Base-by-base conservation (phyloP, 257 asterid genomes). In the Henckelia pumila region DNA sequence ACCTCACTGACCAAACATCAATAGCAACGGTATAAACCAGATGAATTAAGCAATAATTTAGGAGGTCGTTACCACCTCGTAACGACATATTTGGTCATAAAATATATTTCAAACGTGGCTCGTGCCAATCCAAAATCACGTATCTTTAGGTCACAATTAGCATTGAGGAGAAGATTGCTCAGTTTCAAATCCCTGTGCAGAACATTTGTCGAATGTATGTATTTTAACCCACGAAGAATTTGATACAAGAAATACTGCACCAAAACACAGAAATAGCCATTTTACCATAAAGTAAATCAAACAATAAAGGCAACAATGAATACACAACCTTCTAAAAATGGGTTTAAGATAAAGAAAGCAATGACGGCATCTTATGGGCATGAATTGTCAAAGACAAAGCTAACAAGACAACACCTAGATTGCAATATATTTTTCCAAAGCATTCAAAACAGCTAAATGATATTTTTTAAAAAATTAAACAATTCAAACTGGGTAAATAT, bases 1-100 rank as follows among this genome's bases (percentile, higher is more conserved):
- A 92, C 58, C 98, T 97, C 44, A 89, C 97, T 37, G 98, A 92
- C 98, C 98, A 92, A 7, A 92, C 95, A 85, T 92, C 97, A 78
- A 92, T 92, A 69, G 98, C 97, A 56, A 96, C 82, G 70, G 98
- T 92, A 76, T 92, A n/a, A 92, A 65, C 88, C 98, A 30, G 98
- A 89, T 63, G 96, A 89, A 80, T 88, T 92, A 64, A 92, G 71
- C 83, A 92, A 77, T 25, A 92, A 75, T 77, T 92, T 97, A 40
- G 98, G 98, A 28, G 98, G 88, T n/a, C 98, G 86, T 64, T 92
- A 89, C 98, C 98, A 92, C 78, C 98, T 86, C 56, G 98, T 92
- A 77, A 92, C 98, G 77, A 92, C 98, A 81, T 89, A 92, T 65
- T 92, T 97, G 4, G 97, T 92, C 98, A 92, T 92, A 66, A 89